A percentile compares a stretch with the other conserved stretches of the same genome.
These are phyloP conservation scores for Uronychia binucleata DNA, from an alignment of 73 alveolate species.

Conservation along the genomic window DNA sequence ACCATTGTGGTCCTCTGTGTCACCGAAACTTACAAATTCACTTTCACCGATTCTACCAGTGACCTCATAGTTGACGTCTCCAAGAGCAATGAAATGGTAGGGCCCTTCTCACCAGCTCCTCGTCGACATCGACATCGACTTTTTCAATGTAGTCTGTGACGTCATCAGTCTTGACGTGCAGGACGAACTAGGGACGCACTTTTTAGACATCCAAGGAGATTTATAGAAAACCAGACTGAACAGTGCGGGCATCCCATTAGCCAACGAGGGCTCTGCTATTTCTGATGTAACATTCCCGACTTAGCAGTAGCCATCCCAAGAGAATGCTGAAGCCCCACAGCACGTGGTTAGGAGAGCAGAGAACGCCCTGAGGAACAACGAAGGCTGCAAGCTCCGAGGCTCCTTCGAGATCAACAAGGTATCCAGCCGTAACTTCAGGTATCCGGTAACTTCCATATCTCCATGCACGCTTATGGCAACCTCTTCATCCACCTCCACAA, in stretches of 20 bases:
- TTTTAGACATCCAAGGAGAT: conserved; percentile 64
- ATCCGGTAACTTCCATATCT: conserved; percentile 94
- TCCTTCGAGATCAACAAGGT: conserved; percentile 73
- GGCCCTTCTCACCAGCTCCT: no score
- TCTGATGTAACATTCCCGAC: no score
- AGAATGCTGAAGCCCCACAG: conserved; percentile 17
- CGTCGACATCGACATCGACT: conserved; percentile 73
- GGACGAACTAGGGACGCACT: conserved; percentile 79
- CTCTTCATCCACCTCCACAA: conserved; percentile 1
- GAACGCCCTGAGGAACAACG: conserved; percentile 57
- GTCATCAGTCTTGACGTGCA: conserved; percentile 70
- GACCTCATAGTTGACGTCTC: no score
- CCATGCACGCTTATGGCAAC: conserved; percentile 84
- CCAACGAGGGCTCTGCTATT: no score
- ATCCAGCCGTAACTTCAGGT: not conserved
- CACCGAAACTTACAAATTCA: no score
- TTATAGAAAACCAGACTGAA: conserved; percentile 55
- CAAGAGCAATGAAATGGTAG: no score
- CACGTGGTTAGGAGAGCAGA: conserved; percentile 62
- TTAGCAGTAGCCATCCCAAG: no score
- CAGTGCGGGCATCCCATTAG: no score
- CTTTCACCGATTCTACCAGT: no score
- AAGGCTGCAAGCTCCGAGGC: conserved; percentile 89
- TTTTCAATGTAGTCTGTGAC: conserved; percentile 71
- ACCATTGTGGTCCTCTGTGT: no score